Conservation (phyloP, 306 rosid species). For the Rosa chinensis region DNA sequence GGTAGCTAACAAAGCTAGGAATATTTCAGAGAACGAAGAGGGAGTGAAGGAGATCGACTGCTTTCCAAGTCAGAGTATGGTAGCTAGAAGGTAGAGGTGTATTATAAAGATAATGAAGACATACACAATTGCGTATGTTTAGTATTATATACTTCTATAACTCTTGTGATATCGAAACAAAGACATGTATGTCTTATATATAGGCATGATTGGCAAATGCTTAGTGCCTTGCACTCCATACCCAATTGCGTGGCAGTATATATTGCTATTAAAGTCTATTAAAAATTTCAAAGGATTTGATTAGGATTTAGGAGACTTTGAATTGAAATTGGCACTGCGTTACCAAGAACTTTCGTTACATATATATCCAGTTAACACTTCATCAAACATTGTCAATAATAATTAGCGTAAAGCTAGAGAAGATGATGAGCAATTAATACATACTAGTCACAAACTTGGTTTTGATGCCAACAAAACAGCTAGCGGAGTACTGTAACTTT, state of each 20-base stretch:
- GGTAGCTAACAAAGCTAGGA: neutral
- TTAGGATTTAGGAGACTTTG: neutral
- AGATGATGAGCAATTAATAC: neutral
- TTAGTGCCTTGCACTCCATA: neutral
- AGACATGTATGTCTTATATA: neutral
- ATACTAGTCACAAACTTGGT: neutral
- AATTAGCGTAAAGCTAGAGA: neutral
- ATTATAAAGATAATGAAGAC: neutral
- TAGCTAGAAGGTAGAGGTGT: neutral
- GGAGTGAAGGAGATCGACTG: neutral
- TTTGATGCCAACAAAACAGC: neutral
- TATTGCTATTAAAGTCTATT: neutral
- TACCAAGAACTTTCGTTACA: neutral
- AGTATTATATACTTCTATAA: neutral
- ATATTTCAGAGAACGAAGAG: neutral
- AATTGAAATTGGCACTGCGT: neutral
- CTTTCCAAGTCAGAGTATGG: neutral
- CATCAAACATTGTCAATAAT: neutral
- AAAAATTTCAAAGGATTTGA: neutral
- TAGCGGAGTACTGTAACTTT: neutral
- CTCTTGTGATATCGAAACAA: neutral
- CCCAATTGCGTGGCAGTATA: neutral
- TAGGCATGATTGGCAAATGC: neutral
- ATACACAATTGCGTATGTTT: too few relatives aligned
- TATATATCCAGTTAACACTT: neutral